These are phyloP conservation scores for Globisporangium solare DNA, from an alignment of 352 stramenopile genomes.

Conservation along the genomic window DNA sequence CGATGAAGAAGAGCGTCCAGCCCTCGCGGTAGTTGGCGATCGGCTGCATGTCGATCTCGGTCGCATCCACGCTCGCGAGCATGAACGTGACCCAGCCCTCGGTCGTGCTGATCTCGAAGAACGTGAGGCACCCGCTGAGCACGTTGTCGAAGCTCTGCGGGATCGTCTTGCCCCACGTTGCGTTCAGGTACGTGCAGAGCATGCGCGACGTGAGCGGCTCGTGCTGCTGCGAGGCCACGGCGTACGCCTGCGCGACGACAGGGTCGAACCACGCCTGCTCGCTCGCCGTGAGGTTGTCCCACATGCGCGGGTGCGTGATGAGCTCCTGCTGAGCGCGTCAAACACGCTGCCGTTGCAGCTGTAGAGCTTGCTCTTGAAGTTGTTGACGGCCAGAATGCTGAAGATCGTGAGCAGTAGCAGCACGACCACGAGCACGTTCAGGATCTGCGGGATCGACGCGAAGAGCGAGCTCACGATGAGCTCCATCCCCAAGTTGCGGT, in stretches of 20 bases:
- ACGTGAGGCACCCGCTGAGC: conserved; percentile 37
- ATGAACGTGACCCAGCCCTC: conserved; percentile 88
- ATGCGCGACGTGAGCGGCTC: conserved; percentile 30
- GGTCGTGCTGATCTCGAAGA: conserved; percentile 90
- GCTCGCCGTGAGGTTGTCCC: conserved; percentile 31
- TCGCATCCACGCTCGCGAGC: conserved; percentile 80
- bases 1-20: conserved; percentile 84
- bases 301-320: conserved; percentile 36
- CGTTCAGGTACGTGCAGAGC: conserved; percentile 36
- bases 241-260: conserved; percentile 10
- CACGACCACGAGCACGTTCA: conserved; percentile 75
- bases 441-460: conserved; percentile 68
- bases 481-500: conserved; percentile 66
- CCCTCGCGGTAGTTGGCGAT: conserved; percentile 56
- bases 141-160: conserved; percentile 83
- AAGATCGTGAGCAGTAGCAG: conserved; percentile 89
- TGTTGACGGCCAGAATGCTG: conserved; percentile 89
- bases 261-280: conserved; percentile 45
- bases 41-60: conserved; percentile 87
- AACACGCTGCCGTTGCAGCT: conserved; percentile 51
- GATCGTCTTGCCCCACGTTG: conserved; percentile 41
- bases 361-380: conserved; percentile 87
- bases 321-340: conserved; percentile 32
- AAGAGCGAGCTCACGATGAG: conserved; percentile 86
- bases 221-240: background rate